Conservation (phyloP, 2,329 filamentous ascomycete species). For the Aspergillus intermedius region DNA sequence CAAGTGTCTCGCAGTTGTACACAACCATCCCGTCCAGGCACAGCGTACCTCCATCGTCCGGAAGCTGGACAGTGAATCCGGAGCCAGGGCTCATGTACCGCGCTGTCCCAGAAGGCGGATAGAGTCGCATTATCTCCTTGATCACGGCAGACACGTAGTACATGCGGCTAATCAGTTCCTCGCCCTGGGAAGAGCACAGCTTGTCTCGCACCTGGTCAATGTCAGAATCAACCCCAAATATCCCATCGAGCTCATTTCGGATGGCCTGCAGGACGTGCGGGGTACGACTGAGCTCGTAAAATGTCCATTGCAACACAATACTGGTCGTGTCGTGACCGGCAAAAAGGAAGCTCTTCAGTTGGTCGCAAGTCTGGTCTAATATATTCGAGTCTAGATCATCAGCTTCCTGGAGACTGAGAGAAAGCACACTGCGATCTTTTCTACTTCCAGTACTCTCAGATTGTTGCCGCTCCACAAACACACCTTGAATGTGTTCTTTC, state of each 20-base stretch:
- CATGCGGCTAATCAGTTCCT: constrained; percentile 41
- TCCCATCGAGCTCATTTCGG: constrained; percentile 46
- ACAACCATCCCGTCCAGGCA: constrained; percentile 9
- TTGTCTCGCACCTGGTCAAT: constrained; percentile 20
- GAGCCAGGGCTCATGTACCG: constrained; percentile 6
- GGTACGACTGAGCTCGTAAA: constrained; percentile 16
- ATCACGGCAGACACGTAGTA: constrained; percentile 49
- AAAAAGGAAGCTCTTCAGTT: constrained; percentile 25
- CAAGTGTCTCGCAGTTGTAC: constrained; percentile 8
- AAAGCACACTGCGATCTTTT: constrained; percentile 6
- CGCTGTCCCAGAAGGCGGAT: constrained; percentile 33
- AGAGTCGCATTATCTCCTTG: constrained; percentile 50
- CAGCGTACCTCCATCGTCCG: constrained; percentile 1
- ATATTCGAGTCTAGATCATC: neutral
- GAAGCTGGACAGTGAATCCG: constrained; percentile 6
- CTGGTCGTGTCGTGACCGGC: constrained; percentile 21
- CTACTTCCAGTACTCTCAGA: neutral
- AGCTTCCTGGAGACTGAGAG: constrained; percentile 8
- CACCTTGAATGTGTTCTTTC: neutral
- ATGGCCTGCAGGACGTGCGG: constrained; percentile 27
- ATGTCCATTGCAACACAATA: constrained; percentile 13
- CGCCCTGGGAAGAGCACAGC: constrained; percentile 31
- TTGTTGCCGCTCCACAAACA: constrained; percentile 3
- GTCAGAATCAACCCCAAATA: constrained; percentile 43
- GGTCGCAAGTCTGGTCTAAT: constrained; percentile 14